Percentiles rank a stretch among this genome's conserved stretches.
Conservation (phyloP, 148 eudicot species). For the Beta vulgaris region DNA sequence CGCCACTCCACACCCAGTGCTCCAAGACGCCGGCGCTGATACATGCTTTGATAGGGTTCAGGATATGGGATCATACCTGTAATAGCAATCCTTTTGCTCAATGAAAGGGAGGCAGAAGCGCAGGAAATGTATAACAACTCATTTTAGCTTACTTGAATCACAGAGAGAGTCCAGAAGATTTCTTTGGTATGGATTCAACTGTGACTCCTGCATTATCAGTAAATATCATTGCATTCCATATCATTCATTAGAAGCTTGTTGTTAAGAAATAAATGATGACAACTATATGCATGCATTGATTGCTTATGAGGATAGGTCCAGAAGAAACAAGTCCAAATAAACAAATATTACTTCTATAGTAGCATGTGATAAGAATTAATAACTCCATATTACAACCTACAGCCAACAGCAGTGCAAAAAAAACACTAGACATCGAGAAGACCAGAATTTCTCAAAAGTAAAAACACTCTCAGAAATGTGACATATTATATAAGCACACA, state of each 20-base stretch:
- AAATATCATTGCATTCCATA: neutral
- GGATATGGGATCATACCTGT: conserved; percentile 92
- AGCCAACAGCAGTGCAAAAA: neutral
- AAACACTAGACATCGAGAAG: neutral
- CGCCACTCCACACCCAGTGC: conserved; percentile 86
- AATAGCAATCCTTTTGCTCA: conserved; percentile 11
- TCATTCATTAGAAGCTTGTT: neutral
- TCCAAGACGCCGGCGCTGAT: conserved; percentile 83
- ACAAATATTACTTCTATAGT: neutral
- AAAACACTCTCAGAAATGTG: neutral
- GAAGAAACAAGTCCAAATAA: neutral
- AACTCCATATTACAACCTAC: neutral
- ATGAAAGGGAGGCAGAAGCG: neutral
- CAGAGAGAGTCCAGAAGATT: conserved; percentile 83
- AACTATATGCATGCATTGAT: no score
- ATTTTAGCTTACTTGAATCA: conserved; percentile 73
- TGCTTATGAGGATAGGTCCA: neutral
- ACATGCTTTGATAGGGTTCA: conserved; percentile 90
- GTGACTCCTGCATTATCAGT: conserved; percentile 73
- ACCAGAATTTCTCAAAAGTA: neutral
- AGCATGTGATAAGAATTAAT: neutral
- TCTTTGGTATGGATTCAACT: conserved; percentile 66
- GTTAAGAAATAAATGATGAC: neutral
- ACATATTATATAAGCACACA: neutral
- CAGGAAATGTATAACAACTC: conserved; percentile 1